Evolutionary conservation across 345 rosid genomes (phyloP).

Genomic region (Linum lewisii): DNA sequence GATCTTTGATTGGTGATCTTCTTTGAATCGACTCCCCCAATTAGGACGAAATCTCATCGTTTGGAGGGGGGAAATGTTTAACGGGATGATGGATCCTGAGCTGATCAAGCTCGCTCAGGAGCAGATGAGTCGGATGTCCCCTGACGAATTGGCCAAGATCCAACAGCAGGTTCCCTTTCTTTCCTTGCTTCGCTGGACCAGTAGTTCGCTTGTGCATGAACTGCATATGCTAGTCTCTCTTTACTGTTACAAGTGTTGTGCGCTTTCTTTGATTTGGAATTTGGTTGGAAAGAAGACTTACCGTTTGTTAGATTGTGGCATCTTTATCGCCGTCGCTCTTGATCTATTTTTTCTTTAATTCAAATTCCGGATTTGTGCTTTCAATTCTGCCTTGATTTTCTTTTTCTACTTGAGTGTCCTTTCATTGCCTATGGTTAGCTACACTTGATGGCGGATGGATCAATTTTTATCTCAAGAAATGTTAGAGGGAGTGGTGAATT

Average conservation of each 20-base stretch:
- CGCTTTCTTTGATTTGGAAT: too few species aligned
- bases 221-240: too few species aligned
- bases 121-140: conserved; percentile 92
- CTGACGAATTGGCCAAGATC: conserved; percentile 54
- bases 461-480: background rate
- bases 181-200: background rate
- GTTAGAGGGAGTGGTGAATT: background rate
- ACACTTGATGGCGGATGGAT: background rate
- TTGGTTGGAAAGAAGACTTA: too few species aligned
- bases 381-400: background rate
- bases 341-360: too few species aligned
- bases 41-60: background rate
- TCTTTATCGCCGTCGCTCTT: background rate
- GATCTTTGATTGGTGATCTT: background rate
- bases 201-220: background rate
- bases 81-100: conserved; percentile 96
- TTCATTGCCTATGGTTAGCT: too few species aligned
- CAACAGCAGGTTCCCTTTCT: conserved; percentile 20
- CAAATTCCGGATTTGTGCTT: background rate
- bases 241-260: too few species aligned
- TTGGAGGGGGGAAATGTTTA: conserved; percentile 14
- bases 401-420: background rate
- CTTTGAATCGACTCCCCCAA: background rate
- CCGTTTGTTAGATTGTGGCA: background rate
- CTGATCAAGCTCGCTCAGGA: conserved; percentile 82